These are phyloP conservation scores for Globisporangium nunn DNA, from an alignment of 352 stramenopile species.

Conservation along the genomic window DNA sequence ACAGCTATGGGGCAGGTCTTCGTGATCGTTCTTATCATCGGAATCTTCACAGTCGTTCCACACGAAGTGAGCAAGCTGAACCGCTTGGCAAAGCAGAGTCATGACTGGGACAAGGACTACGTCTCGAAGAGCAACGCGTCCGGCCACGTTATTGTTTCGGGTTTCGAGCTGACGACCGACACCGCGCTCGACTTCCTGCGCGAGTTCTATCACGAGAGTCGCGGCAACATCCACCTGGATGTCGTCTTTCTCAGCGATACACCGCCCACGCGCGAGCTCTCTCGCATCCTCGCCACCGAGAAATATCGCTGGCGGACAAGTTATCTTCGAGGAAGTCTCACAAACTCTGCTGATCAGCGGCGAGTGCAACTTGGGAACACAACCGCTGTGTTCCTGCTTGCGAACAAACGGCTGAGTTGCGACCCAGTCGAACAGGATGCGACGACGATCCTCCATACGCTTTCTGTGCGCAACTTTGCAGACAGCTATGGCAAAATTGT, in stretches of 20 bases:
- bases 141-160: constrained; percentile 58
- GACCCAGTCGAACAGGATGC: constrained; percentile 36
- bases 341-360: constrained; percentile 33
- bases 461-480: constrained; percentile 51
- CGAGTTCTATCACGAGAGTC: constrained; percentile 65
- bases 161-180: constrained; percentile 33
- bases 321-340: constrained; percentile 48
- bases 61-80: constrained; percentile 58
- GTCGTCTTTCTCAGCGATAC: constrained; percentile 57
- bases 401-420: constrained; percentile 26
- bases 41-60: constrained; percentile 59
- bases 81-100: constrained; percentile 43
- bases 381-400: constrained; percentile 60
- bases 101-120: constrained; percentile 55
- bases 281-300: constrained; percentile 34
- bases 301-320: constrained; percentile 35
- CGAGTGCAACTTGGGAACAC: constrained; percentile 36
- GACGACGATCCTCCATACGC: constrained; percentile 43
- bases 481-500: constrained; percentile 38
- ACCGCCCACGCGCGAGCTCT: constrained; percentile 26
- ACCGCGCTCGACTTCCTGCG: constrained; percentile 52
- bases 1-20: constrained; percentile 55
- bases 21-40: constrained; percentile 61
- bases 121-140: constrained; percentile 23
- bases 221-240: constrained; percentile 49